These are phyloP conservation scores for Sesbania bispinosa DNA, from an alignment of 306 rosid genomes.

Conservation along the genomic window DNA sequence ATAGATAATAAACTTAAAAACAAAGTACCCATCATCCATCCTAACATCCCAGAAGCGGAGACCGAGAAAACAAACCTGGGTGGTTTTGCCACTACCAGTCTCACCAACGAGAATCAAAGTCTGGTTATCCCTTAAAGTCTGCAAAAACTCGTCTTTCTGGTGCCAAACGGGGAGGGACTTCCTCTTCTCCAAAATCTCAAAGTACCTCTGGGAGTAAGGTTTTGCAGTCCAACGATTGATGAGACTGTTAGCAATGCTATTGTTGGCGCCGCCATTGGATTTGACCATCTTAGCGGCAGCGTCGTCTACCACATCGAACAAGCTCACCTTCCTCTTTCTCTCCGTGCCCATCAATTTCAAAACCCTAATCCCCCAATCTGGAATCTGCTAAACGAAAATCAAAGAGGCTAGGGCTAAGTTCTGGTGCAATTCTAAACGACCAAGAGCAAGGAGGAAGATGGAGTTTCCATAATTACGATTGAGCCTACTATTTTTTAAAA, in stretches of 20 bases:
- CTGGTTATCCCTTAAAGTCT: slow-evolving; percentile 55
- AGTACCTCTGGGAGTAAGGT: slow-evolving; percentile 73
- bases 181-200: slow-evolving; percentile 81
- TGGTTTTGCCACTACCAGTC: slow-evolving; percentile 98
- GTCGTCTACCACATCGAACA: slow-evolving; percentile 86
- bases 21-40: neutral
- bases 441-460: neutral
- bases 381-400: neutral
- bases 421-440: slow-evolving; percentile 2
- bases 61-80: slow-evolving; percentile 58
- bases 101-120: slow-evolving; percentile 81
- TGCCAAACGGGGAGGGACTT: slow-evolving; percentile 87
- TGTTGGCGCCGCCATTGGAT: slow-evolving; percentile 44
- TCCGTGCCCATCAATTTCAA: slow-evolving; percentile 76
- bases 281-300: slow-evolving; percentile 41
- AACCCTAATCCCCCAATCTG: slow-evolving; percentile 29
- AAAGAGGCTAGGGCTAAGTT: neutral
- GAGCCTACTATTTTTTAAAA: neutral
- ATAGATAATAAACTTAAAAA: neutral
- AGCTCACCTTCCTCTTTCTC: slow-evolving; percentile 85
- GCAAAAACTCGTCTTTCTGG: slow-evolving; percentile 78
- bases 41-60: neutral
- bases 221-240: slow-evolving; percentile 65
- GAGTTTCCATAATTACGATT: neutral
- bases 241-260: slow-evolving; percentile 35